Evolutionary conservation across 140 eudicot species (phyloP).

Genomic region (Cichorium intybus): DNA sequence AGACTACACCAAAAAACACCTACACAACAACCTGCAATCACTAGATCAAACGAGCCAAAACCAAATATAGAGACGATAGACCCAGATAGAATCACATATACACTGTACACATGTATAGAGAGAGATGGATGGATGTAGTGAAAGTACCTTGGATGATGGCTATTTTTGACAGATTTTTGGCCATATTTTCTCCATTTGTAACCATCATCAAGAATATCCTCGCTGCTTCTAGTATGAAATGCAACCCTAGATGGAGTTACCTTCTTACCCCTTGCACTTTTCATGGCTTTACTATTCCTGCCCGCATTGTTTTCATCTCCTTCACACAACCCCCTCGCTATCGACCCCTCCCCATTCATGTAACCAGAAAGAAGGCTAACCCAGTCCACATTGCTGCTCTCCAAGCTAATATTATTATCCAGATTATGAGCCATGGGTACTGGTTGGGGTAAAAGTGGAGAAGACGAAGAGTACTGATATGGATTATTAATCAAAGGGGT

Average conservation of each 20-base stretch:
- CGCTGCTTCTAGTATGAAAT: conserved; percentile 76
- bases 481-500: conserved; percentile 27
- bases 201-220: conserved; percentile 83
- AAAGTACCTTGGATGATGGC: conserved; percentile 67
- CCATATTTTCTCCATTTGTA: conserved; percentile 86
- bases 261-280: conserved; percentile 48
- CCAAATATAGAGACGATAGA: not conserved
- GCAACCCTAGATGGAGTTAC: conserved; percentile 74
- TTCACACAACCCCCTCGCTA: conserved; percentile 17
- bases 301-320: conserved; percentile 21
- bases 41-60: not conserved
- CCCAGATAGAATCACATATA: not conserved
- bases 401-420: conserved; percentile 30
- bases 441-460: conserved; percentile 28
- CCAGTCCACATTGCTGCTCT: conserved; percentile 50
- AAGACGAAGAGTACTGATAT: conserved; percentile 20
- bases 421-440: conserved; percentile 17
- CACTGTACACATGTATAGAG: not conserved
- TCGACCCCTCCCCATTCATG: conserved; percentile 21
- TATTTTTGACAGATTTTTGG: conserved; percentile 78
- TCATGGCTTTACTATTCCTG: conserved; percentile 22
- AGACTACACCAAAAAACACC: too few relatives aligned
- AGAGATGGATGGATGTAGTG: not conserved
- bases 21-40: too few relatives aligned
- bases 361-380: conserved; percentile 47